Conservation (phyloP, 306 rosid species). For the Alnus glutinosa region DNA sequence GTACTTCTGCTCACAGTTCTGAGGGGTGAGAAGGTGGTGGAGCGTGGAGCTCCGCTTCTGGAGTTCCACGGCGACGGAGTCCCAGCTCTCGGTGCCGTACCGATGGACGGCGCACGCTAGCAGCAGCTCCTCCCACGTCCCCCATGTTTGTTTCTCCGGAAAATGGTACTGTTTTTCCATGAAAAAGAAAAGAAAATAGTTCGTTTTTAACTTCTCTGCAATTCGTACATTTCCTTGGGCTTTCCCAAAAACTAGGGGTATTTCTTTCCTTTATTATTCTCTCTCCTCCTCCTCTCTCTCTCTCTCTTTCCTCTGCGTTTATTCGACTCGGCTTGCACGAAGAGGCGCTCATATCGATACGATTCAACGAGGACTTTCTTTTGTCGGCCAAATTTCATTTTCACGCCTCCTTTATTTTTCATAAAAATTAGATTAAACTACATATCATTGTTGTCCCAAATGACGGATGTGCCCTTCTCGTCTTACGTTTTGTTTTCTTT, state of each 20-base stretch:
- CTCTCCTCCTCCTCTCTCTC: not conserved
- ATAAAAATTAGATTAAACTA: too few species aligned
- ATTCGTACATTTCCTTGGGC: constrained; percentile 13
- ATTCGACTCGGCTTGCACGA: not conserved
- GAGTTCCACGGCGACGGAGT: constrained; percentile 33
- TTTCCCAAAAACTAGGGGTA: constrained; percentile 17
- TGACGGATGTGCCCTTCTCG: not conserved
- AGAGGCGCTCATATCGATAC: not conserved
- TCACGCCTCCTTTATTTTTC: not conserved
- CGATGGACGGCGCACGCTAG: constrained; percentile 39
- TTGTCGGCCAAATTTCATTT: constrained; percentile 1
- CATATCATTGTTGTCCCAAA: too few species aligned
- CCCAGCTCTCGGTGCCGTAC: constrained; percentile 33
- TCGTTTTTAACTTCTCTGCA: not conserved
- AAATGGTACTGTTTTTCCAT: not conserved
- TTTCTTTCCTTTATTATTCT: not conserved
- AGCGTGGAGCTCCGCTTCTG: constrained; percentile 24
- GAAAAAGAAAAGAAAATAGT: not conserved
- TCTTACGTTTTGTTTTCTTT: not conserved
- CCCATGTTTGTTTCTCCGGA: constrained; percentile 32
- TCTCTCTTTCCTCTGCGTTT: not conserved
- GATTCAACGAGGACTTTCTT: not conserved
- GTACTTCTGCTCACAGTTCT: constrained; percentile 25
- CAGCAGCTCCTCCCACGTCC: constrained; percentile 42
- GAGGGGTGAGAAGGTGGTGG: constrained; percentile 25